A percentile compares a stretch with the other conserved stretches of the same genome.
These are phyloP conservation scores for Chrysosphaeria jannelii DNA, from an alignment of 2,329 filamentous ascomycete genomes.

Conservation along the genomic window DNA sequence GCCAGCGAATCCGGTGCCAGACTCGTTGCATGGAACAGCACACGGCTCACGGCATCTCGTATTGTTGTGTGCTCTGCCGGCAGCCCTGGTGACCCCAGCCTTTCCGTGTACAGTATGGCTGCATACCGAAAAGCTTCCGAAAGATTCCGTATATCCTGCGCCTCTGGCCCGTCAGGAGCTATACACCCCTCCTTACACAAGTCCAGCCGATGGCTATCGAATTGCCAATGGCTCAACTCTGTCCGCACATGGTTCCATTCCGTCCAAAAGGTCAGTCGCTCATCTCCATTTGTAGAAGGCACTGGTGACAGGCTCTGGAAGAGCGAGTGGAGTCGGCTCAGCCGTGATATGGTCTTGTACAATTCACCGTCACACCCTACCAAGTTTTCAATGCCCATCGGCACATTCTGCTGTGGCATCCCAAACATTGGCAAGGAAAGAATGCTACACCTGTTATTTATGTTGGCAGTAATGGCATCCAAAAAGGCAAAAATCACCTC, in stretches of 20 bases:
- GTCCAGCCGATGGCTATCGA: constrained; percentile 23
- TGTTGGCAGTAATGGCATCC: constrained; percentile 70
- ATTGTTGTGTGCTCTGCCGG: constrained; percentile 49
- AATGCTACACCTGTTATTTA: constrained; percentile 87
- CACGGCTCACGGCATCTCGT: constrained; percentile 54
- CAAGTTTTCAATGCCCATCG: constrained; percentile 47
- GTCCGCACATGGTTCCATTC: constrained; percentile 62
- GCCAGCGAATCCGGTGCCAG: constrained; percentile 41
- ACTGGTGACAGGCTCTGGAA: too few relatives aligned
- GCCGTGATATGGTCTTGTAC: constrained; percentile 59
- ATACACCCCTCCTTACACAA: constrained; percentile 9
- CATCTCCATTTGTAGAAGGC: constrained; percentile 10
- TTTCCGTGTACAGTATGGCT: constrained; percentile 68
- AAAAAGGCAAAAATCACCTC: constrained; percentile 84
- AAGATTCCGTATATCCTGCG: constrained; percentile 48
- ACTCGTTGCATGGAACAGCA: constrained; percentile 55
- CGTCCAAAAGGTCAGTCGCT: constrained; percentile 41
- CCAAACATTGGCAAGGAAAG: too few relatives aligned
- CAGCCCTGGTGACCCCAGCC: constrained; percentile 46
- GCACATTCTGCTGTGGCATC: too few relatives aligned
- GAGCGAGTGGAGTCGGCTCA: constrained; percentile 60
- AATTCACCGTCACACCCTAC: constrained; percentile 65
- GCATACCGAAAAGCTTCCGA: constrained; percentile 78
- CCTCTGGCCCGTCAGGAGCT: constrained; percentile 24
- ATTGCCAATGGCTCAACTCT: constrained; percentile 55